Percentiles rank a stretch among this genome's conserved stretches.
Evolutionary conservation across 805 yeast genomes (phyloP).

Genomic region (Hanseniaspora hatyaiensis): DNA sequence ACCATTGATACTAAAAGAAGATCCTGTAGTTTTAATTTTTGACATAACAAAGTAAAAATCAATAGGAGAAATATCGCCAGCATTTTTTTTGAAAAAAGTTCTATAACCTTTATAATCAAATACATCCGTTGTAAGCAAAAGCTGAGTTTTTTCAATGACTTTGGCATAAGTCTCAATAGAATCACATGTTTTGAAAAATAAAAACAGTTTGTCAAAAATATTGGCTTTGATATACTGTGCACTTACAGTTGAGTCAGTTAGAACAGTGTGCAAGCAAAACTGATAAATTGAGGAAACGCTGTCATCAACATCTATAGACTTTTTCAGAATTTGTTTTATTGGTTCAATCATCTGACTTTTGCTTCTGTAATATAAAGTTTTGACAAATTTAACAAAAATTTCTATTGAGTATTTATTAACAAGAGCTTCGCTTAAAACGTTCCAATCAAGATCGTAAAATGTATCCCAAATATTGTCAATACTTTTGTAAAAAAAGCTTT

Average conservation of each 20-base stretch:
- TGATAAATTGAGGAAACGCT: slow-evolving; percentile 2
- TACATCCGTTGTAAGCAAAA: background rate
- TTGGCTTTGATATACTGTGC: background rate
- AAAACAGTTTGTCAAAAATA: slow-evolving; percentile 5
- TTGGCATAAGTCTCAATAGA: slow-evolving; percentile 3
- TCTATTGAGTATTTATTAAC: slow-evolving; percentile 1
- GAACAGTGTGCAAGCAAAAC: background rate
- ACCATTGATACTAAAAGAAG: background rate
- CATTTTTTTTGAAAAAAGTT: background rate
- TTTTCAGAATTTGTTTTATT: background rate
- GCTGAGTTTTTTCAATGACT: background rate
- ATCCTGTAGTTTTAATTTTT: background rate
- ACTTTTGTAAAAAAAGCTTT: background rate
- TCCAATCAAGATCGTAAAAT: slow-evolving; percentile 11
- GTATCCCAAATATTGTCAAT: background rate
- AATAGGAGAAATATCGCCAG: background rate
- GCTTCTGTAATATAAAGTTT: background rate
- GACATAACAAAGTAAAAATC: slow-evolving; percentile 1
- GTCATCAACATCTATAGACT: slow-evolving; percentile 10
- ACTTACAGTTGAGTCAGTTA: background rate
- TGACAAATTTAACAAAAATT: background rate
- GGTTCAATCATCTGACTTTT: background rate
- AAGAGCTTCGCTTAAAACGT: slow-evolving; percentile 4
- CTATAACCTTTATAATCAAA: slow-evolving; percentile 2
- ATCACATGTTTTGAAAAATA: slow-evolving; percentile 14